Evolutionary conservation across 306 rosid species (phyloP), one percentile per base, ranked within the genome.

Genomic region (Ormosia semicastrata): DNA sequence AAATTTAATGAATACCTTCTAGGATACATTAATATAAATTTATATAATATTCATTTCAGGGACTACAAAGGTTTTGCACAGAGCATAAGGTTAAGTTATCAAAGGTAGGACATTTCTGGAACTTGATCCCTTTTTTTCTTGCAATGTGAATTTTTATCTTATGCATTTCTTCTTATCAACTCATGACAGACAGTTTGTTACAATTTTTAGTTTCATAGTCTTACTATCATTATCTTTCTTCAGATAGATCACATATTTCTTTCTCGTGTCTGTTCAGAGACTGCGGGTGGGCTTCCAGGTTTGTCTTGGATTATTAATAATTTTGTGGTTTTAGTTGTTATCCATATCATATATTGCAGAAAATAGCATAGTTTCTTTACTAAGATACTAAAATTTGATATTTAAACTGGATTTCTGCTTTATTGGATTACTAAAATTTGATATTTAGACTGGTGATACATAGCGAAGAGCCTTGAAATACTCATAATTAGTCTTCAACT

Each of bases 261-360:
- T 65, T 90, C 98, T 66, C 98, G 96, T 15, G 98, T 95, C 75
- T 91, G 94, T 83, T 95, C 98, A 4, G 93, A 93, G 93, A 95
- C 99, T 66, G 97, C 98, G 0, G 96, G 97, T 49, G 99, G 99
- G 52, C 95, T 93, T 82, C 98, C 98, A 87, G 98, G 98, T 93
- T 39, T 64, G 93, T 82, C 54, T 77, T 82, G 66, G 49, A 36
- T 14, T 69, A 44, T 64, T 76, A 18, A 62, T 52, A 34, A 56
- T 49, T 29, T 65, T 37, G 60, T 58, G 7, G 34, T 84, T 82
- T 66, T 46, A 41, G 68, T 44, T 43, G 43, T 37, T 58, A 24
- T 75, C 24, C 73, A 9, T 73, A 75, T 29, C 36, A 59, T 47
- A 41, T 80, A 36, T 74, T 76, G 33, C 75, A 8, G 3, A 39